phyloP scores from a whole-genome alignment of 2,329 filamentous ascomycete genomes.

The Talaromyces funiculosus region DNA sequence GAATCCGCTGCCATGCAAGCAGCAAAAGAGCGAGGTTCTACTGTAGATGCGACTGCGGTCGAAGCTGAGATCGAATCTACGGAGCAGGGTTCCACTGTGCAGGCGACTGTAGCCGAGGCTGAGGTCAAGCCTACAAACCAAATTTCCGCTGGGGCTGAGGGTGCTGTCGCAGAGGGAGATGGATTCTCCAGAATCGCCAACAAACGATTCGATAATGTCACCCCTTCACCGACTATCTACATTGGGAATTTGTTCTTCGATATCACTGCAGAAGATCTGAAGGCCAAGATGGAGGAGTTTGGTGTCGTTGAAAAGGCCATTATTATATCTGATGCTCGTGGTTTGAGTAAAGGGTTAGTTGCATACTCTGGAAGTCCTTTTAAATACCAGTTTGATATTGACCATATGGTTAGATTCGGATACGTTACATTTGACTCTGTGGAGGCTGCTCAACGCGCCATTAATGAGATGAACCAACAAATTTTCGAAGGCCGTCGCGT shows the following conservation, averaged over 20 bases:
- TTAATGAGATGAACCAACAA: constrained; percentile 54
- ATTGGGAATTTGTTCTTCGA: constrained; percentile 67
- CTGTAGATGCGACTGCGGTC: constrained; percentile 2
- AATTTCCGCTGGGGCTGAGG: background rate
- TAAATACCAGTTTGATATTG: background rate
- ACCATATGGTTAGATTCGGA: constrained; percentile 50
- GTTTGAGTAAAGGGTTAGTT: constrained; percentile 63
- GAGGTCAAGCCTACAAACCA: background rate
- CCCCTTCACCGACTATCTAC: constrained; percentile 51
- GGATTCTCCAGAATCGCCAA: background rate
- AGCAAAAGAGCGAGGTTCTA: background rate
- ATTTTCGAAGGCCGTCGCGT: constrained; percentile 60
- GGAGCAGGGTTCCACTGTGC: background rate
- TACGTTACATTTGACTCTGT: constrained; percentile 57
- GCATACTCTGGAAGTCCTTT: background rate
- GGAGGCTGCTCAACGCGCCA: constrained; percentile 51
- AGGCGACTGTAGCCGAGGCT: constrained; percentile 9
- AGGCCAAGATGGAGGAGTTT: constrained; percentile 55
- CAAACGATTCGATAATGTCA: constrained; percentile 3
- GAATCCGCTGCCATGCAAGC: constrained; percentile 13
- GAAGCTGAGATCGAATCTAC: constrained; percentile 9
- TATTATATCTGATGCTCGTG: constrained; percentile 56
- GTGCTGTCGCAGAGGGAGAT: background rate
- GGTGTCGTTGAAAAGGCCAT: constrained; percentile 49
- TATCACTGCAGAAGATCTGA: constrained; percentile 56